These are phyloP conservation scores for Podospora australis DNA, from an alignment of 495 filamentous ascomycete species.

Conservation along the genomic window DNA sequence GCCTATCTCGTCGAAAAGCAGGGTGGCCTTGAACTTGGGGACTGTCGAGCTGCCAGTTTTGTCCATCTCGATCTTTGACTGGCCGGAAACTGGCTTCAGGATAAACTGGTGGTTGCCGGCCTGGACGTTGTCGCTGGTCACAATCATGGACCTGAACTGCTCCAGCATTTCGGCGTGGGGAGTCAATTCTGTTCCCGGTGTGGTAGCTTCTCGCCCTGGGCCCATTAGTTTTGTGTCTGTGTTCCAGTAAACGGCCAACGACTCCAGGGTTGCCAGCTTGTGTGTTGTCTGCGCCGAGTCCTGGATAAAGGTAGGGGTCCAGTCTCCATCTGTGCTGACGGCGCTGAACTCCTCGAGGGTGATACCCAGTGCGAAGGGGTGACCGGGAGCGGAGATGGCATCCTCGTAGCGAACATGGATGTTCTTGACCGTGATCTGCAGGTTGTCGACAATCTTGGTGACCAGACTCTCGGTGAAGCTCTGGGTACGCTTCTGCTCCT, in stretches of 20 bases:
- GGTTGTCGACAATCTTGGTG: conserved; percentile 94
- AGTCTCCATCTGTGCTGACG: conserved; percentile 86
- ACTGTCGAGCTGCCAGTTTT: conserved; percentile 76
- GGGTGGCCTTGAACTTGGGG: conserved; percentile 81
- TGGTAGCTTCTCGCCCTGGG: conserved; percentile 63
- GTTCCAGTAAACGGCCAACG: conserved; percentile 94
- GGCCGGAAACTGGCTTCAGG: conserved; percentile 86
- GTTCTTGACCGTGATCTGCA: conserved; percentile 95
- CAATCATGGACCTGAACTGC: conserved; percentile 70
- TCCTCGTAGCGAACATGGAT: conserved; percentile 97
- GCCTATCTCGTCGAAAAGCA: conserved; percentile 93
- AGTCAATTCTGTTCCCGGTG: conserved; percentile 39
- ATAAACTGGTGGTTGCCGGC: conserved; percentile 75
- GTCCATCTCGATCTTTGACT: conserved; percentile 85
- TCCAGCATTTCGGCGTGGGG: conserved; percentile 66
- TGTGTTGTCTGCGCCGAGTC: conserved; percentile 74
- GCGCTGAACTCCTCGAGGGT: conserved; percentile 94
- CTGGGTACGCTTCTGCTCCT: conserved; percentile 92
- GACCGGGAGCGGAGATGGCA: conserved; percentile 87
- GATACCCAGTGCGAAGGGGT: conserved; percentile 87
- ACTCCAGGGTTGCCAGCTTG: conserved; percentile 82
- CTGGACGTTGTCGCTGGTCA: conserved; percentile 49
- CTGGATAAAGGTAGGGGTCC: conserved; percentile 92
- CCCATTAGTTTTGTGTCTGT: conserved; percentile 82
- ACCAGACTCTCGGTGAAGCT: conserved; percentile 92